Percentiles rank a stretch among this genome's conserved stretches.
Conservation (phyloP, 2,329 filamentous ascomycete genomes). For the Didymella lethalis region DNA sequence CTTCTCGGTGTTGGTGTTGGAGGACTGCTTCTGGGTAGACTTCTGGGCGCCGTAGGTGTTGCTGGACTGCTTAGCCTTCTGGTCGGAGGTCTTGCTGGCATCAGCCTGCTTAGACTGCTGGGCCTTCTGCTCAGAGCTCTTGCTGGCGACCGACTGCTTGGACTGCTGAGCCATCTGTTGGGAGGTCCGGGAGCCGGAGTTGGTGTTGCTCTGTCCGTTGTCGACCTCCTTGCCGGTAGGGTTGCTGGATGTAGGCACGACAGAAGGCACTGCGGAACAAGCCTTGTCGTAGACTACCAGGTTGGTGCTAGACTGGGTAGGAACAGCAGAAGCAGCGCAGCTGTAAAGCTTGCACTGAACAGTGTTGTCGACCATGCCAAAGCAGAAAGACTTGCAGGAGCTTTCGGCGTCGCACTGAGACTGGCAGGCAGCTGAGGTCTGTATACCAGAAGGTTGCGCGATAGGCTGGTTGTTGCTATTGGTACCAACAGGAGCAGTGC, state of each 20-base stretch:
- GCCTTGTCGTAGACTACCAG: constrained; percentile 27
- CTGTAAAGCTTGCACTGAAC: constrained; percentile 29
- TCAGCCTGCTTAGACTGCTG: too few species aligned
- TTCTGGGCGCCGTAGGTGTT: too few species aligned
- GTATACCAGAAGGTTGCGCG: constrained; percentile 14
- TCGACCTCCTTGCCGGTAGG: constrained; percentile 23
- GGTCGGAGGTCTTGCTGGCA: too few species aligned
- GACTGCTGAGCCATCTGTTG: background rate
- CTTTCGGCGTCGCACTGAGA: constrained; percentile 20
- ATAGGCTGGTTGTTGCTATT: constrained; percentile 21
- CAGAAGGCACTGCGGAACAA: constrained; percentile 22
- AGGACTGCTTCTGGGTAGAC: constrained; percentile 11
- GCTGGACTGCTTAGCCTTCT: too few species aligned
- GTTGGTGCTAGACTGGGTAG: constrained; percentile 21
- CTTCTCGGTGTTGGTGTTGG: background rate
- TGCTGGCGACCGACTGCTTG: background rate
- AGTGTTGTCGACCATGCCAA: constrained; percentile 27
- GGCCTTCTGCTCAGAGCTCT: too few species aligned
- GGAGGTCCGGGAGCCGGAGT: background rate
- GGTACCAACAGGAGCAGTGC: constrained; percentile 19
- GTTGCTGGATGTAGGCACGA: constrained; percentile 24
- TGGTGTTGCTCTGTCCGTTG: background rate
- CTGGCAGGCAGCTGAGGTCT: constrained; percentile 23
- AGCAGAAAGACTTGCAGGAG: constrained; percentile 26
- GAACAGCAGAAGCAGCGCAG: constrained; percentile 5